Base-by-base conservation (phyloP, 306 rosid species). In the Prunus mongolica region DNA sequence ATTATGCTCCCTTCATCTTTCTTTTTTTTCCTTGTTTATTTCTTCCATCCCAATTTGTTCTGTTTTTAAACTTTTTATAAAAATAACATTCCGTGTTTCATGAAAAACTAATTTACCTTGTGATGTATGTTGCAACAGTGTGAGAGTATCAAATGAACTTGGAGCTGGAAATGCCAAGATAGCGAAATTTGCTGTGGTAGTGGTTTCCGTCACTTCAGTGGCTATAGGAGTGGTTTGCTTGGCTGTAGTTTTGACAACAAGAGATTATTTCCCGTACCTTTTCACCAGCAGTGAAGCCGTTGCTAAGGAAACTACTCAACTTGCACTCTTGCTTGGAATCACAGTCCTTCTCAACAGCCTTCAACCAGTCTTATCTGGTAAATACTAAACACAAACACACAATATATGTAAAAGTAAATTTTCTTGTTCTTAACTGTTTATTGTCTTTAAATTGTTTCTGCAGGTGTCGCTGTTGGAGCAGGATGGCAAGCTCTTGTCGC, bases 381-480 rank as follows among this genome's bases (percentile, higher is more conserved):
- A 77, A 79, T 41, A 54, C 2, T 2, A 54, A 20, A 3, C 24
- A 78, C 71, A 38, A 38, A 38, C 9, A 38, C 44, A 38, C 44
- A 38, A 64, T 2, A 6, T 4, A 56, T 54, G 3, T 24, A 12
- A 12, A 25, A 12, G 24, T 60, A 12, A 4, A 7, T 49, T 65
- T 34, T 75, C 10, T 2, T 72, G 65, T 46, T 24, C 24, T 38
- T 10, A 6, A 49, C 38, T 46, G 16, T 5, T 49, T 16, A 14
- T 19, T 62, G 50, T 49, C 8, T 22, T 34, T 24, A 34, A 45
- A 47, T 65, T 77, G 45, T 52, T 67, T 67, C 2, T 30, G 67
- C 78, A 93, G 96, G 97, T 76, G 97, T 93, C 76, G 97, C 94
- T 74, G 75, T 93, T 77, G 97, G 97, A 80, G 96, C 94, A 38